Percentiles rank a stretch among this genome's conserved stretches.
phyloP scores from a whole-genome alignment of 306 rosid genomes.

The Ormosia semicastrata region DNA sequence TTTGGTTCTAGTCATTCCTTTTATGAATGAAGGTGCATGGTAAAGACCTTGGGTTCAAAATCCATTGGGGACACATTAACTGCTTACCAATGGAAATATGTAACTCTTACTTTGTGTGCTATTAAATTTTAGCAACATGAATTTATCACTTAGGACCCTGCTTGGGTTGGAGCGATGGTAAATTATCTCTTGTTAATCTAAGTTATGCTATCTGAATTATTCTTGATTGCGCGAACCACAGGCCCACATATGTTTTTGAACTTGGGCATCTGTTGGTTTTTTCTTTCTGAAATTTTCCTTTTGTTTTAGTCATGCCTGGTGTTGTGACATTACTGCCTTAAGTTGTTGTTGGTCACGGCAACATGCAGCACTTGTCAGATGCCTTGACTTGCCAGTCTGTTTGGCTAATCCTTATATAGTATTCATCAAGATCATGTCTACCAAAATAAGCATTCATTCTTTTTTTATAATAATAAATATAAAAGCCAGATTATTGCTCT shows the following conservation, averaged over 20 bases:
- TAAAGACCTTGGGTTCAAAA: slow-evolving; percentile 21
- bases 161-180: neutral
- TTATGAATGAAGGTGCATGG: neutral
- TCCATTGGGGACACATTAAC: neutral
- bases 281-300: neutral
- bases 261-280: slow-evolving; percentile 11
- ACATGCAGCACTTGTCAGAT: slow-evolving; percentile 13
- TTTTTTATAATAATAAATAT: neutral
- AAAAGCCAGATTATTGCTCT: neutral
- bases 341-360: slow-evolving; percentile 3
- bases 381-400: slow-evolving; percentile 11
- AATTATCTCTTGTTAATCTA: neutral
- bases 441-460: neutral
- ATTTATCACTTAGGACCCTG: neutral
- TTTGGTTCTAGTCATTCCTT: slow-evolving; percentile 10
- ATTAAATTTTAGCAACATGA: neutral
- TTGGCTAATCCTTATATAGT: neutral
- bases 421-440: slow-evolving; percentile 16
- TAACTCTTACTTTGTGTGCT: neutral
- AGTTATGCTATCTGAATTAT: slow-evolving; percentile 14
- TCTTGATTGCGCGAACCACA: neutral
- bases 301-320: neutral
- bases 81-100: slow-evolving; percentile 7
- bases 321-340: neutral
- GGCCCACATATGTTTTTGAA: slow-evolving; percentile 9